Evolutionary conservation across 768 basidiomycete genomes (phyloP), one percentile per base, ranked within the genome.

Genomic region (Tulasnella sp.): DNA sequence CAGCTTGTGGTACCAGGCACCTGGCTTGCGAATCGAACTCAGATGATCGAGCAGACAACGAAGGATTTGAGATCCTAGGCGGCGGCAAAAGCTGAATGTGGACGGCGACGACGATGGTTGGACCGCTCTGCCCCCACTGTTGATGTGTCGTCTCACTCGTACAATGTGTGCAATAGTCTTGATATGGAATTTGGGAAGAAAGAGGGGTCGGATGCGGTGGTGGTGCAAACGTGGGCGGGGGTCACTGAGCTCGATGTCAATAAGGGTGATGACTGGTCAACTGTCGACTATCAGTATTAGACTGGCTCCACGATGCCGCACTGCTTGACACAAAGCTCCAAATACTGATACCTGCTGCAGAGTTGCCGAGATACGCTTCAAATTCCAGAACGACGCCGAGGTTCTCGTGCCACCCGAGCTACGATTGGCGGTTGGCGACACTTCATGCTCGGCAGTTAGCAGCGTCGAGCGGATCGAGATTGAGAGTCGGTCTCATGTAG

Each of bases 261-360:
- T 21, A 10, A 11, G 41, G n/a, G n/a, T 19, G 45, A 27, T 19
- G 25, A 7, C 45, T 19, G 19, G 8, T 42, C 19, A 15, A 56
- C 41, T 1, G 22, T 43, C 10, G 34, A 42, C n/a, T 9, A n/a
- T n/a, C 54, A 27, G 24, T 44, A 43, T 43, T 19, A 10, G 25
- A 51, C 4, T 25, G 45, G 10, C 46, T 49, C 19, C 57, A 49
- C 29, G 57, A 49, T 25, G 31, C 49, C 31, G 45, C 43, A 31
- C 48, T 49, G 17, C 49, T 46, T 9, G 57, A 59, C 9, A 29
- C 49, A 41, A 59, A 59, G 15, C 57, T 59, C 22, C 57, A 5
- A 17, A 59, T 59, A 42, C 57, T 59, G 11, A 59, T n/a, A 22
- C 57, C 57, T 7, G 57, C 49, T 30, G 46, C 48, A 27, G 45